Evolutionary conservation across 106 monocot species (phyloP), one percentile per base, ranked within the genome.

Genomic region (Ottelia alismoides): DNA sequence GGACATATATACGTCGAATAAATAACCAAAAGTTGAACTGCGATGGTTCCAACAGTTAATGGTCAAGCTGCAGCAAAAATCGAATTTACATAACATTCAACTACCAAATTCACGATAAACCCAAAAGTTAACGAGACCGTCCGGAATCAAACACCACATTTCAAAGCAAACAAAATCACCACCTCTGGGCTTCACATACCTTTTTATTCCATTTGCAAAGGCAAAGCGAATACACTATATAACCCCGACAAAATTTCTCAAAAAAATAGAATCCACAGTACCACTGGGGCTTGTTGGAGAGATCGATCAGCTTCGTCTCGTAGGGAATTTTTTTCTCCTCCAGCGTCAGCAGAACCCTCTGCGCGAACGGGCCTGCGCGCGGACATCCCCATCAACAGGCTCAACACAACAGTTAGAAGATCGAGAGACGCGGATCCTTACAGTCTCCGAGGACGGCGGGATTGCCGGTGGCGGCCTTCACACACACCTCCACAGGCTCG

Each of bases 251-350:
- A 48, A 49, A 28, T 20, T 2, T 14, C 2, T 56, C 21, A 0
- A 5, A 2, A 11, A 1, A 19, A 31, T 26, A 9, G 21, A 22
- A 45, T 47, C 10, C 3, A 6, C 24, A 54, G 27, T 35, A 92
- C 92, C 92, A 92, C 12, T 83, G 71, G 30, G 86, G 92, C 70
- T 87, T 92, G 28, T 88, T 45, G 46, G 62, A 57, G 68, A 88
- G 20, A 29, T 96, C 56, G 56, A 96, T 47, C 60, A 82, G 67
- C 69, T 84, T 96, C 53, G 65, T 18, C 44, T 88, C 73, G 31
- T 96, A 88, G 0, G 81, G 74, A 0, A 96, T 57, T n/a, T 74
- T 69, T 78, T 96, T 96, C 88, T 96, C 94, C 75, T 96, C 84
- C 20, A 96, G 61, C 3, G 88, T 84, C 16, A 96, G 51, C n/a